Evolutionary conservation across 805 yeast species (phyloP), one percentile per base, ranked within the genome.

Genomic region (Vanderwaltozyma yarrowii): DNA sequence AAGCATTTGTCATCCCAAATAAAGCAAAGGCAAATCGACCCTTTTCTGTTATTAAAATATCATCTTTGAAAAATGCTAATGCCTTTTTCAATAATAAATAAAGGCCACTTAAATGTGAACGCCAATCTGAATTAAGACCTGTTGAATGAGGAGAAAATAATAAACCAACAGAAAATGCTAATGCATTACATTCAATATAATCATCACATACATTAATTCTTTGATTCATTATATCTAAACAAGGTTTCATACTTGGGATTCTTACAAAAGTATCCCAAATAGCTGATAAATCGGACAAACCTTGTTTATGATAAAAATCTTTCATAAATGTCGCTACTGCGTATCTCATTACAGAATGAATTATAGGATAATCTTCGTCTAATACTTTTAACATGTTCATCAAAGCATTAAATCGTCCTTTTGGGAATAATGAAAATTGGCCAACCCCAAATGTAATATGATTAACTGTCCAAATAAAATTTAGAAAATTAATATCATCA

Each of bases 251-350:
- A 18, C 35, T 31, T 21, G 47, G 47, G n/a, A 44, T 36, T 16
- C 41, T 30, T 1, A 41, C 38, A 21, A 30, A 37, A 9, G 39
- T 41, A 39, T 44, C 45, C 47, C 47, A 44, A 15, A 39, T 24
- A 9, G 25, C 14, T 2, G 40, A 30, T 14, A 38, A 28, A 16
- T 33, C 30, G 3, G 30, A 16, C 11, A 29, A 18, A 18, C 38
- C 37, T 13, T 33, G 24, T 27, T 26, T 31, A 11, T 32, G 21
- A 25, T 44, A 42, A 4, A 31, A 16, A 27, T 39, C 32, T 33
- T 39, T 39, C 43, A 44, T 39, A 15, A 37, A 35, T 4, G 31
- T 17, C 2, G 47, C 38, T 12, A 32, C 32, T 8, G 33, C 37
- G 21, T 41, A 44, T 21, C 36, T 32, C 11, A 39, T 24, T 7